Conservation (phyloP, 805 yeast genomes). For the Hanseniaspora vineae region DNA sequence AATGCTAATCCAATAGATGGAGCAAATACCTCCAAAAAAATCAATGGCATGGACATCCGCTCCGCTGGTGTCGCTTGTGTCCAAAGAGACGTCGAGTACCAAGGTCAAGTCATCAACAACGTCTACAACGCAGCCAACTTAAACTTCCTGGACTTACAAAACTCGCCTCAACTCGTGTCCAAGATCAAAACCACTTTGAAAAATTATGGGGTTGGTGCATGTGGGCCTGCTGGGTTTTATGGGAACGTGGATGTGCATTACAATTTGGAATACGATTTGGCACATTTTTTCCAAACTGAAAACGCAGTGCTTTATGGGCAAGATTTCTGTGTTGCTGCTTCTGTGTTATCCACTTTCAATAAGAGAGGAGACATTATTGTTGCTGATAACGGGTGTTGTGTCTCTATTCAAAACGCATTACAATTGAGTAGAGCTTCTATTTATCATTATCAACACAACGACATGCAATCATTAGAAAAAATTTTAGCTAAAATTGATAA, state of each 20-base stretch:
- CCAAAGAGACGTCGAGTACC: slow-evolving; percentile 7
- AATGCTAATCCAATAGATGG: no score
- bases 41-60: no score
- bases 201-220: slow-evolving; percentile 87
- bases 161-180: slow-evolving; percentile 18
- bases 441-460: slow-evolving; percentile 67
- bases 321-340: slow-evolving; percentile 74
- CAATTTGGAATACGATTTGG: slow-evolving; percentile 60
- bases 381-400: slow-evolving; percentile 65
- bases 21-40: no score
- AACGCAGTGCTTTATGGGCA: slow-evolving; percentile 82
- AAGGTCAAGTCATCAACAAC: neutral
- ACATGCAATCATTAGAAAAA: slow-evolving; percentile 66
- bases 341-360: slow-evolving; percentile 84
- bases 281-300: slow-evolving; percentile 66
- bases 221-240: slow-evolving; percentile 96
- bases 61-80: no score
- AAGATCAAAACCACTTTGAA: slow-evolving; percentile 44
- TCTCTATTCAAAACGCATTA: slow-evolving; percentile 80
- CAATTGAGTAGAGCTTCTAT: slow-evolving; percentile 77
- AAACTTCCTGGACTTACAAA: slow-evolving; percentile 58
- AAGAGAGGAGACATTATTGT: slow-evolving; percentile 90
- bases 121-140: slow-evolving; percentile 57
- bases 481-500: slow-evolving; percentile 50
- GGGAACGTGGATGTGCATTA: slow-evolving; percentile 91